These are phyloP conservation scores for Populus hybrid DNA, from an alignment of 441 rosid species.

Conservation along the genomic window DNA sequence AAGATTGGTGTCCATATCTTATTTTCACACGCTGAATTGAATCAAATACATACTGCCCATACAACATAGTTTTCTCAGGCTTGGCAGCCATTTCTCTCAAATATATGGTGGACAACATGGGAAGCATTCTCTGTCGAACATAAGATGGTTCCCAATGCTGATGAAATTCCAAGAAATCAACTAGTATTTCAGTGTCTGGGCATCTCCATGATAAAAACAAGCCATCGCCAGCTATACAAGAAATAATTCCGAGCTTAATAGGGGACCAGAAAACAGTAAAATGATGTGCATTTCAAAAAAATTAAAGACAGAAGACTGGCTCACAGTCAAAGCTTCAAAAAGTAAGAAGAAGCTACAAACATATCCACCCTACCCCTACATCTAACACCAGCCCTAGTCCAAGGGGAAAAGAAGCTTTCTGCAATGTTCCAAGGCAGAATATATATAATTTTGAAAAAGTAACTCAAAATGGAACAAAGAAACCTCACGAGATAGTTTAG, in stretches of 20 bases:
- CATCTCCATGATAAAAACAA: slow-evolving; percentile 55
- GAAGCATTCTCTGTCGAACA: slow-evolving; percentile 70
- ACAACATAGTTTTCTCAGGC: slow-evolving; percentile 41
- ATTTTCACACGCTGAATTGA: slow-evolving; percentile 67
- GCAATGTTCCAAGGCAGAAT: background rate
- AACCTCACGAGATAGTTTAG: background rate
- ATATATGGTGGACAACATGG: slow-evolving; percentile 78
- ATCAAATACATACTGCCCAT: slow-evolving; percentile 69
- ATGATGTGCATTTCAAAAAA: background rate
- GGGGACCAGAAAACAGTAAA: slow-evolving; percentile 4
- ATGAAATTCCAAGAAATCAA: slow-evolving; percentile 72
- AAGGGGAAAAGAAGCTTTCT: background rate
- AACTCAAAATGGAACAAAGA: background rate
- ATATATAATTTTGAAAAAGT: background rate
- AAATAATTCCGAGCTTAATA: slow-evolving; percentile 1
- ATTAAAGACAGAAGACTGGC: background rate
- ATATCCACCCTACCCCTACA: background rate
- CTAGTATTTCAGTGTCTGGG: slow-evolving; percentile 70
- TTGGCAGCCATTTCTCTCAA: slow-evolving; percentile 56
- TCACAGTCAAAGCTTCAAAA: background rate
- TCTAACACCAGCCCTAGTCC: background rate
- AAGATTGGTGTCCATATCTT: slow-evolving; percentile 58
- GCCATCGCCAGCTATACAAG: slow-evolving; percentile 34
- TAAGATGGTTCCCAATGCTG: slow-evolving; percentile 71
- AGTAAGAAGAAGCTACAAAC: background rate